These are phyloP conservation scores for Tolypocladium album DNA, from an alignment of 2,329 filamentous ascomycete genomes.

Conservation along the genomic window DNA sequence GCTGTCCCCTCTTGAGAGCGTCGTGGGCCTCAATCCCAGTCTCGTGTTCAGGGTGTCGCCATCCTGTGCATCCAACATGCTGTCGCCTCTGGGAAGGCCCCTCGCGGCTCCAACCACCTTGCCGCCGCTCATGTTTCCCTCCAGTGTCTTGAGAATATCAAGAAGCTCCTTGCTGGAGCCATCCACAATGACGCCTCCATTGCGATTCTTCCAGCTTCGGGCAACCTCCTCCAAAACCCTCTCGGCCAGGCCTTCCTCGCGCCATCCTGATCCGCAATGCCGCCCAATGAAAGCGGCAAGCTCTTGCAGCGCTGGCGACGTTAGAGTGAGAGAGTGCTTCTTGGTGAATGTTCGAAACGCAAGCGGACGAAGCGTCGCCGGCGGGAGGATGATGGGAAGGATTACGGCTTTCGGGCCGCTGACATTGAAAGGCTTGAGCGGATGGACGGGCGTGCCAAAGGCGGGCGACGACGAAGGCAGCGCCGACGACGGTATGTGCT, in stretches of 20 bases:
- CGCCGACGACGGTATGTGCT: conserved; percentile 36
- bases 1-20: conserved; percentile 46
- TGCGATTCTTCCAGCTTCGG: conserved; percentile 81
- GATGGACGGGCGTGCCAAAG: conserved; percentile 78
- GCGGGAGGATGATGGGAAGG: conserved; percentile 80
- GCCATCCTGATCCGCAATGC: conserved; percentile 92
- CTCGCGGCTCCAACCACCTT: conserved; percentile 44
- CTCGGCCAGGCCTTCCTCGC: conserved; percentile 88
- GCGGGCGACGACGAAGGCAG: conserved; percentile 84
- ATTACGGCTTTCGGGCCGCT: conserved; percentile 51
- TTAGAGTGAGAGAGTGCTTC: conserved; percentile 90
- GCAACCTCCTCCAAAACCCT: conserved; percentile 86
- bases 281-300: conserved; percentile 84
- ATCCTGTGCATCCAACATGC: conserved; percentile 48
- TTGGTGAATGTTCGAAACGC: conserved; percentile 96
- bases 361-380: conserved; percentile 74
- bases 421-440: conserved; percentile 54
- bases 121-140: conserved; percentile 84
- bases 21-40: conserved; percentile 37
- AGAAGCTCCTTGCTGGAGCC: conserved; percentile 67
- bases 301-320: conserved; percentile 73
- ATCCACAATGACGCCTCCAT: conserved; percentile 84
- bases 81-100: conserved; percentile 46
- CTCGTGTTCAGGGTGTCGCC: conserved; percentile 43
- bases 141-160: conserved; percentile 71